A percentile compares a stretch with the other conserved stretches of the same genome.
These are phyloP conservation scores for Alternaria conjuncta DNA, from an alignment of 2,329 filamentous ascomycete genomes.

Conservation along the genomic window DNA sequence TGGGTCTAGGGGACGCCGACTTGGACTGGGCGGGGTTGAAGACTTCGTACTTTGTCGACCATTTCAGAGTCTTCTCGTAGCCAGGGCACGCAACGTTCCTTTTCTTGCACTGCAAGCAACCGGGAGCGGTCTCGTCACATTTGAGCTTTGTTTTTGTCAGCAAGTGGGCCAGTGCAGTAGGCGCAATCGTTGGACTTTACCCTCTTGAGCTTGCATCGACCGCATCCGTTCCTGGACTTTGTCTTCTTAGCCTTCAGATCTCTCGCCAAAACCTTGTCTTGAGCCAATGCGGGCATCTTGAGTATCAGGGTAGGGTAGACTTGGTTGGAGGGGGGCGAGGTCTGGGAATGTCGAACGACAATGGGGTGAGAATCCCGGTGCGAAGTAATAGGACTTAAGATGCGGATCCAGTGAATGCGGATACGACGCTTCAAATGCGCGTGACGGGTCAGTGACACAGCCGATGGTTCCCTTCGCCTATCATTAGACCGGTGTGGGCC, in stretches of 20 bases:
- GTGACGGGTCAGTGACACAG: conserved; percentile 31
- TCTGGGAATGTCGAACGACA: conserved; percentile 23
- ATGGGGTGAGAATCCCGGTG: conserved; percentile 26
- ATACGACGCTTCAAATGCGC: conserved; percentile 24
- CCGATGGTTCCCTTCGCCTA: conserved; percentile 35
- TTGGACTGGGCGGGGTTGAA: conserved; percentile 44
- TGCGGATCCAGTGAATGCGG: conserved; percentile 27
- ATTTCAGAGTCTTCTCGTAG: conserved; percentile 55
- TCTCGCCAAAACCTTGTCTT: conserved; percentile 32
- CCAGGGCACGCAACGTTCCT: conserved; percentile 54
- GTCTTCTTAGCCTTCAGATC: conserved; percentile 44
- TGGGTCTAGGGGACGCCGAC: conserved; percentile 23
- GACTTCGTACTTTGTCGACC: conserved; percentile 59
- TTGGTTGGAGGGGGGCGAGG: conserved; percentile 7
- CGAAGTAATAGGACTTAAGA: conserved; percentile 21
- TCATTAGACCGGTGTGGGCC: conserved; percentile 20
- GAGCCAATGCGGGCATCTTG: conserved; percentile 41
- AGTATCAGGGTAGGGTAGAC: conserved; percentile 8
- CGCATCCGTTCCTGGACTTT: conserved; percentile 45
- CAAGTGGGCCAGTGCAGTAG: neutral
- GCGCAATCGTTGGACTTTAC: conserved; percentile 20
- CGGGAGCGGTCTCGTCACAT: conserved; percentile 53
- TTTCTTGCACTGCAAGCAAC: conserved; percentile 53
- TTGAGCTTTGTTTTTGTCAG: conserved; percentile 47
- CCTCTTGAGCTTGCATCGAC: conserved; percentile 46